Evolutionary conservation across 768 basidiomycete genomes (phyloP), one percentile per base, ranked within the genome.

Genomic region (Mrakia blollopis): DNA sequence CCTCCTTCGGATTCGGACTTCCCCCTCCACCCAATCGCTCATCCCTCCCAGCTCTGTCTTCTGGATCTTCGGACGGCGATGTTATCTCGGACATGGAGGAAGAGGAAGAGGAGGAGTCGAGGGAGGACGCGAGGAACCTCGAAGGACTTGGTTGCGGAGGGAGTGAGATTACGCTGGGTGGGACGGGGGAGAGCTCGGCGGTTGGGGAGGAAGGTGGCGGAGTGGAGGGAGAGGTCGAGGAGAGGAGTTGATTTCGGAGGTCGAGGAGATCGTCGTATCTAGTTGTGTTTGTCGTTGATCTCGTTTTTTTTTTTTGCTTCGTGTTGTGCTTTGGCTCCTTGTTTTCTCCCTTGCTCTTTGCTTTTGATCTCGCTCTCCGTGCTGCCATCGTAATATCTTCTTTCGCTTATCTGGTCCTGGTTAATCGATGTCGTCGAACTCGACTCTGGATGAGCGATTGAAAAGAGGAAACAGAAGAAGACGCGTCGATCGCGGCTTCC

Each of bases 111-210:
- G 32, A 37, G 1, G 69, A 44, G 11, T 5, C 5, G 21, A 3
- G 28, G 68, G 32, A 21, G 61, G 73, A 39, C 0, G 37, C 30
- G 28, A 44, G 39, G 63, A 32, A 47, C 4, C 41, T 44, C 30
- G 23, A 50, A 4, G 63, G 62, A 3, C 25, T 74, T 47, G 63
- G 62, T 21, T 62, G 65, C 37, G 65, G 62, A 32, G 62, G 65
- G 65, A 68, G 65, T 23, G 65, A 68, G 37, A 39, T 21, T 44
- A 37, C 65, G 65, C 37, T 68, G 10, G 65, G 65, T 68, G 37
- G 65, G 65, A 23, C 18, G 10, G 32, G 32, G 37, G 63, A 30
- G 32, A 32, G 63, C 44, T 47, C 44, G 44, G 16, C 44, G 44
- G 9, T 47, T 14, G 37, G 8, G 37, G 37, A 35, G 21, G 37